phyloP scores from a whole-genome alignment of 345 rosid species.

The Hibiscus trionum region DNA sequence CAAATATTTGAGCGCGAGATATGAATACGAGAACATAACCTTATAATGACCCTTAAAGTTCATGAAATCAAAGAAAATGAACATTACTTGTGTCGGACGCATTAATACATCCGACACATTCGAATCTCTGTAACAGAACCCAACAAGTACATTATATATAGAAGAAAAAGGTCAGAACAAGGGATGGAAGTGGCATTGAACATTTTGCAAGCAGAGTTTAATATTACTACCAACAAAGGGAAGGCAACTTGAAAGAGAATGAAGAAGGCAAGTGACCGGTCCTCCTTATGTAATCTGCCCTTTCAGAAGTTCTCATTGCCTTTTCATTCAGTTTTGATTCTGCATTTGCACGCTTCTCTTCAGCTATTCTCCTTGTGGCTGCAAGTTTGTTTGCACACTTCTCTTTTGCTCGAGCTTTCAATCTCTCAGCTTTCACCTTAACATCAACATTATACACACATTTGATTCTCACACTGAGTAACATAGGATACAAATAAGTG shows the following conservation, averaged over 20 bases:
- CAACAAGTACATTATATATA: background rate
- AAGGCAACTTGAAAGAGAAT: constrained; percentile 62
- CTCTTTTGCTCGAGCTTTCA: constrained; percentile 85
- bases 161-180: background rate
- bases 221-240: constrained; percentile 37
- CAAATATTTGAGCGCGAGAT: too few species aligned
- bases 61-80: too few species aligned
- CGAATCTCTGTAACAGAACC: background rate
- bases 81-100: too few species aligned
- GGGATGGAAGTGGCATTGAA: background rate
- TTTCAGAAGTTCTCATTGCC: constrained; percentile 65
- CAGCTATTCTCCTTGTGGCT: constrained; percentile 67
- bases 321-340: constrained; percentile 74
- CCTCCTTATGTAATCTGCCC: constrained; percentile 77
- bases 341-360: constrained; percentile 80
- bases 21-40: too few species aligned
- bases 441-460: background rate
- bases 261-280: constrained; percentile 80
- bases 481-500: background rate
- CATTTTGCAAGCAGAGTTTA: background rate
- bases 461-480: too few species aligned
- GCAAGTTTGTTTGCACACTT: constrained; percentile 61
- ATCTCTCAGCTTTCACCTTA: constrained; percentile 75
- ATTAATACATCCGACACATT: too few species aligned
- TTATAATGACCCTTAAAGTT: too few species aligned